Evolutionary conservation across 2,329 filamentous ascomycete genomes (phyloP).

Genomic region (Aspergillus fischeri): DNA sequence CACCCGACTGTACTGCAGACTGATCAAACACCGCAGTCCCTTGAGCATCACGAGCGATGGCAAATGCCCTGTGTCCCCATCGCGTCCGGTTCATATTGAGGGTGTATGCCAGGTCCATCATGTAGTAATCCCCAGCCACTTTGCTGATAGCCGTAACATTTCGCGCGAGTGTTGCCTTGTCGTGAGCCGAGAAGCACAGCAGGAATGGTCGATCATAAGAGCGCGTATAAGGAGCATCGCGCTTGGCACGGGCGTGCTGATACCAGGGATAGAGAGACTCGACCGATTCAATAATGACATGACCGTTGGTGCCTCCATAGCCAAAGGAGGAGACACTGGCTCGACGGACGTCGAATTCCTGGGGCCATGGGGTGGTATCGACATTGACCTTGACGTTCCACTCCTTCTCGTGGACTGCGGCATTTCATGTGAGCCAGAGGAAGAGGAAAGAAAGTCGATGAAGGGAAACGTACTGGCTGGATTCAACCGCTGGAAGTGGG

Average conservation of each 20-base stretch:
- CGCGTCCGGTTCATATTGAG: no score
- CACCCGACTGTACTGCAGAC: no score
- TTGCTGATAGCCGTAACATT: no score
- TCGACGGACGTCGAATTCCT: slow-evolving; percentile 16
- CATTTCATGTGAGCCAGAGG: neutral
- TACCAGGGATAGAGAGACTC: neutral
- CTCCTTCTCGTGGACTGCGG: slow-evolving; percentile 15
- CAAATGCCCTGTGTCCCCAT: no score
- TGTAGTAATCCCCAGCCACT: no score
- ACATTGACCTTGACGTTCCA: no score
- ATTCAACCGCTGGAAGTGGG: slow-evolving; percentile 26
- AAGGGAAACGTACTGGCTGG: slow-evolving; percentile 13
- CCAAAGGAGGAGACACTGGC: slow-evolving; percentile 48
- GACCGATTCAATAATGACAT: slow-evolving; percentile 36
- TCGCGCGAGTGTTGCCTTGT: neutral
- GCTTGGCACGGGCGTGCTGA: neutral
- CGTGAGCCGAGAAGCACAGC: slow-evolving; percentile 21
- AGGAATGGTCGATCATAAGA: slow-evolving; percentile 1
- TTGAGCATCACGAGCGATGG: no score
- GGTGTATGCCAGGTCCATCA: no score
- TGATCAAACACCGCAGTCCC: no score
- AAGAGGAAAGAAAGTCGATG: neutral
- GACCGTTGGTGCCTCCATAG: slow-evolving; percentile 36
- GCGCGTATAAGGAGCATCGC: neutral
- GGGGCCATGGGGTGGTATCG: slow-evolving; percentile 16